Evolutionary conservation across 2,329 filamentous ascomycete species (phyloP), one percentile per base, ranked within the genome.

Genomic region (Stemphylium lycopersici): DNA sequence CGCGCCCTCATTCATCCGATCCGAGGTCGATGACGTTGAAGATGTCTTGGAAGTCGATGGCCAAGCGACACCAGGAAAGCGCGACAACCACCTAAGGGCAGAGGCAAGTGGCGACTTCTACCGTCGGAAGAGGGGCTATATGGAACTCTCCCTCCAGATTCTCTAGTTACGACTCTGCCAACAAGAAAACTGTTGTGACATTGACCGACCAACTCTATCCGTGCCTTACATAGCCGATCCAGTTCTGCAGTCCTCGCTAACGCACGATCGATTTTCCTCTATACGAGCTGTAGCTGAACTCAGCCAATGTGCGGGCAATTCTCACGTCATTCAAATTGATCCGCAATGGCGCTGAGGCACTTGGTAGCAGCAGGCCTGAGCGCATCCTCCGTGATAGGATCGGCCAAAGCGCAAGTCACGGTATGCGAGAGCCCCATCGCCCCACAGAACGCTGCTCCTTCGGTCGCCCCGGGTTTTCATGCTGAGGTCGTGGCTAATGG

Each of bases 401-500:
- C 62, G 54, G 69, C 58, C 56, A 61, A 55, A 50, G 67, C 67
- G 50, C 66, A 69, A 36, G 57, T 63, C 16, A 40, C 65, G 20
- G 56, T 69, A 29, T 78, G 75, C 64, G 71, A 74, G 33, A 70
- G 68, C 41, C 72, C 71, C 4, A 68, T 78, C 51, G 67, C 71
- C 16, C 71, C 76, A 31, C 66, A 62, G 37, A 67, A 78, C 65
- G 68, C 73, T 18, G 62, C 68, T 46, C 78, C 78, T 32, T 79
- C 76, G 13, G 69, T 80, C 15, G 76, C 77, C 11, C 58, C 69
- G 15, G 78, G 78, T 11, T 80, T 77, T 58, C 63, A 68, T 22
- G 76, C 76, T 4, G 72, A 76, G 48, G 73, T 82, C 10, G 78
- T 83, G 38, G 79, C 80, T 8, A 78, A 76, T 16, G 75, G 75